These are phyloP conservation scores for Halocafeteria seosinensis DNA, from an alignment of 108 stramenopile species.

Conservation along the genomic window DNA sequence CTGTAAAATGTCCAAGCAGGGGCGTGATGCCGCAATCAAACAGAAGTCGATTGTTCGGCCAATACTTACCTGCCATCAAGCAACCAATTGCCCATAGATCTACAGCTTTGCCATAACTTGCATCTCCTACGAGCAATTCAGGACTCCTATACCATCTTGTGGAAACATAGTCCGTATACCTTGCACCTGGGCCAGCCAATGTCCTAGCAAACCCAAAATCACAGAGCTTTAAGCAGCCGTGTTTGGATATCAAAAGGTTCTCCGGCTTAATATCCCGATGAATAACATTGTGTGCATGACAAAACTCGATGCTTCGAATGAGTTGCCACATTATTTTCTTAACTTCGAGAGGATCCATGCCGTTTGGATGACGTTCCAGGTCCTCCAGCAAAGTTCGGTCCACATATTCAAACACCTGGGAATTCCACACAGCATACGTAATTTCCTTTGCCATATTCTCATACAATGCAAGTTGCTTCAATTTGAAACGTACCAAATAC, in stretches of 20 bases:
- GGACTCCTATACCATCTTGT: slow-evolving; percentile 47
- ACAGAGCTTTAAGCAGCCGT: slow-evolving; percentile 44
- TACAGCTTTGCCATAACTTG: slow-evolving; percentile 46
- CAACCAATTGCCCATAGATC: slow-evolving; percentile 95
- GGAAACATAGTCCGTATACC: slow-evolving; percentile 39
- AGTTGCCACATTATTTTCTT: slow-evolving; percentile 38
- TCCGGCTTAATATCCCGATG: slow-evolving; percentile 55
- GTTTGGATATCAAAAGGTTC: slow-evolving; percentile 35
- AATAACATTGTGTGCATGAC: slow-evolving; percentile 37
- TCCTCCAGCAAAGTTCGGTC: slow-evolving; percentile 45
- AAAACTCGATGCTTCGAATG: slow-evolving; percentile 41
- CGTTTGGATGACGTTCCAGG: slow-evolving; percentile 28
- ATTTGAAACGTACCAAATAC: slow-evolving; percentile 23
- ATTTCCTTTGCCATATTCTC: no score
- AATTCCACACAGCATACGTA: no score
- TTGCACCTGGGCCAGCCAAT: neutral
- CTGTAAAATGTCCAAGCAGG: no score
- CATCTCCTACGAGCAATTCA: slow-evolving; percentile 35
- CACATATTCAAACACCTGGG: slow-evolving; percentile 43
- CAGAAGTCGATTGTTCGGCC: no score
- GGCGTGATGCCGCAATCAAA: no score
- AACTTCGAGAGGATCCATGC: slow-evolving; percentile 9
- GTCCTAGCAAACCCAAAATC: slow-evolving; percentile 48
- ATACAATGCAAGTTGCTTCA: no score
- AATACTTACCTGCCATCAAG: slow-evolving; percentile 59